Conservation (phyloP, 495 filamentous ascomycete species). For the Daldinia loculata region DNA sequence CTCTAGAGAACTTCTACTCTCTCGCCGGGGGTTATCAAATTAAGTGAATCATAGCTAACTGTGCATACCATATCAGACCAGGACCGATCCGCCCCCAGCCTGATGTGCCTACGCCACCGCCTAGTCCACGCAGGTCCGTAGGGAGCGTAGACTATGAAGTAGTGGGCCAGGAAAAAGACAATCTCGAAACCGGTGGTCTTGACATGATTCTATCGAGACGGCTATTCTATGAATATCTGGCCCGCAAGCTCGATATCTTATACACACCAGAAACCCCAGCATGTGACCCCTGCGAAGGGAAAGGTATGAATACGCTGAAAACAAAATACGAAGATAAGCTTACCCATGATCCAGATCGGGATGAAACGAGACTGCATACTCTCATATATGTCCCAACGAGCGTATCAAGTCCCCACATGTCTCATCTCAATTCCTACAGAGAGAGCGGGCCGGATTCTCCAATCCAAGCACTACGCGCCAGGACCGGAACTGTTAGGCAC, state of each 20-base stretch:
- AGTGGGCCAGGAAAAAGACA: not conserved
- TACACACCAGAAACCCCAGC: constrained; percentile 4
- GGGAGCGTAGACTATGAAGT: not conserved
- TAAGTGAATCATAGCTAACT: constrained; percentile 5
- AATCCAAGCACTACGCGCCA: not conserved
- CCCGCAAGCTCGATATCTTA: not conserved
- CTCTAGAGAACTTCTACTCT: not conserved
- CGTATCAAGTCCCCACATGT: constrained; percentile 24
- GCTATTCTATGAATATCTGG: constrained; percentile 8
- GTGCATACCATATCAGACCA: constrained; percentile 24
- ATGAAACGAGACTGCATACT: constrained; percentile 25
- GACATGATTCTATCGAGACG: not conserved
- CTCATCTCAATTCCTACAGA: constrained; percentile 28
- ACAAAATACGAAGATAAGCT: constrained; percentile 36
- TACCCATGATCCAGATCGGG: constrained; percentile 22
- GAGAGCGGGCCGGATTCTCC: constrained; percentile 19
- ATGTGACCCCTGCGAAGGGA: not conserved
- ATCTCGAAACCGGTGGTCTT: not conserved
- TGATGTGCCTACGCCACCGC: constrained; percentile 46
- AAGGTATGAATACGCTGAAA: not conserved
- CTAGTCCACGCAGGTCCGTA: constrained; percentile 38
- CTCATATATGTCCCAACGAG: constrained; percentile 18
- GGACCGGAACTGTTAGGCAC: constrained; percentile 15
- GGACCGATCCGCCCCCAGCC: constrained; percentile 41
- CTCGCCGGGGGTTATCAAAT: constrained; percentile 1